phyloP scores from a whole-genome alignment of 2,329 filamentous ascomycete species.

The Alternaria gansuensis region DNA sequence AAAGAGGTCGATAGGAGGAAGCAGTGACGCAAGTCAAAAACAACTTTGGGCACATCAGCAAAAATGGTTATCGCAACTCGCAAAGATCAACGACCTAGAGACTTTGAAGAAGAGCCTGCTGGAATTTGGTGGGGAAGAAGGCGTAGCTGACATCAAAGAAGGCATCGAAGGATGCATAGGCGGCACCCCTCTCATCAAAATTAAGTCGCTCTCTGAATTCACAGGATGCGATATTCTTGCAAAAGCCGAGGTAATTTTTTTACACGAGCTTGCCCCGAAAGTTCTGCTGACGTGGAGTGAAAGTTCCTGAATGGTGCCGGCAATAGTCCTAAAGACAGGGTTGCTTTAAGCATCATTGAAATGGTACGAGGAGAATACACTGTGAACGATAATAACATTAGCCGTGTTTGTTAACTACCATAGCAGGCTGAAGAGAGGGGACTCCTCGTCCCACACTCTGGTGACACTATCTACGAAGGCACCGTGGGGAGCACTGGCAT shows the following conservation, averaged over 20 bases:
- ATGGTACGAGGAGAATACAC: constrained; percentile 53
- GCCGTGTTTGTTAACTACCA: constrained; percentile 16
- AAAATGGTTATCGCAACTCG: constrained; percentile 32
- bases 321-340: constrained; percentile 92
- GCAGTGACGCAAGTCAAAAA: constrained; percentile 20
- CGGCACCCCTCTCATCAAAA: constrained; percentile 86
- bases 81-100: constrained; percentile 39
- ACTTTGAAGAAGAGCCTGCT: constrained; percentile 36
- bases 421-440: constrained; percentile 77
- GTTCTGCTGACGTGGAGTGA: constrained; percentile 8
- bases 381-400: neutral
- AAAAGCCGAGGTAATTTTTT: constrained; percentile 75
- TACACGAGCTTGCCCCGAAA: neutral
- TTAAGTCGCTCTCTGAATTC: constrained; percentile 83
- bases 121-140: constrained; percentile 29
- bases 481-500: constrained; percentile 97
- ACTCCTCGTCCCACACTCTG: constrained; percentile 77
- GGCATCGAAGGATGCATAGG: constrained; percentile 94
- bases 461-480: constrained; percentile 96
- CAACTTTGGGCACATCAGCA: constrained; percentile 34
- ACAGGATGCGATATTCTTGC: constrained; percentile 90
- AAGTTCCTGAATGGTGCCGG: constrained; percentile 92
- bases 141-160: constrained; percentile 64
- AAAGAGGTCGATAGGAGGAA: constrained; percentile 32
- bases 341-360: constrained; percentile 88